Conservation (phyloP, 305 asterid genomes). For the Fraxinus xanthoxyloides region DNA sequence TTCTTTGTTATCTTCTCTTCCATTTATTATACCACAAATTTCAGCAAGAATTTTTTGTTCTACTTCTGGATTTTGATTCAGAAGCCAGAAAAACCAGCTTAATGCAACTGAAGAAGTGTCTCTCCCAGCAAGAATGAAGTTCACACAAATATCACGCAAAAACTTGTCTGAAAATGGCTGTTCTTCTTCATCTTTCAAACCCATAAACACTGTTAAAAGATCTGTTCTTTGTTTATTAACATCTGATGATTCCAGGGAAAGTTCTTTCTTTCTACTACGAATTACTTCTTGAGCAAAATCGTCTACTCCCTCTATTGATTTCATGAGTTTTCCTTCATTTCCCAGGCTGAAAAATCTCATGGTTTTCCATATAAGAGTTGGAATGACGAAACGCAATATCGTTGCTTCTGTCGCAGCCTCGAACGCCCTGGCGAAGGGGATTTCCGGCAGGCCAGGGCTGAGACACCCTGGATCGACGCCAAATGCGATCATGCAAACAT, state of each 20-base stretch:
- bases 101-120: constrained; percentile 96
- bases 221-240: constrained; percentile 45
- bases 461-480: constrained; percentile 95
- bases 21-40: constrained; percentile 49
- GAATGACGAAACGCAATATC: constrained; percentile 61
- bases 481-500: constrained; percentile 89
- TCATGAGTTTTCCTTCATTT: constrained; percentile 51
- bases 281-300: constrained; percentile 74
- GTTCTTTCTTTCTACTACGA: constrained; percentile 65
- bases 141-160: constrained; percentile 83
- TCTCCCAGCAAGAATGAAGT: constrained; percentile 88
- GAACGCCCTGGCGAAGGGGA: constrained; percentile 78
- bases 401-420: constrained; percentile 92
- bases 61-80: constrained; percentile 51
- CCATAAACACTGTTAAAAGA: constrained; percentile 75
- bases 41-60: constrained; percentile 71
- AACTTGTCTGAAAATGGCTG: constrained; percentile 52
- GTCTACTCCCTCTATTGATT: constrained; percentile 59
- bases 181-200: constrained; percentile 60
- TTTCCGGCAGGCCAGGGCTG: constrained; percentile 63
- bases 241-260: constrained; percentile 24
- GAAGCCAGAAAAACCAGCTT: constrained; percentile 94
- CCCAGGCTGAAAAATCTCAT: constrained; percentile 58
- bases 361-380: constrained; percentile 71
- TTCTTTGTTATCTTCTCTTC: constrained; percentile 29